Evolutionary conservation across 2,329 filamentous ascomycete species (phyloP).

Genomic region (Drechslerella coelobrocha): DNA sequence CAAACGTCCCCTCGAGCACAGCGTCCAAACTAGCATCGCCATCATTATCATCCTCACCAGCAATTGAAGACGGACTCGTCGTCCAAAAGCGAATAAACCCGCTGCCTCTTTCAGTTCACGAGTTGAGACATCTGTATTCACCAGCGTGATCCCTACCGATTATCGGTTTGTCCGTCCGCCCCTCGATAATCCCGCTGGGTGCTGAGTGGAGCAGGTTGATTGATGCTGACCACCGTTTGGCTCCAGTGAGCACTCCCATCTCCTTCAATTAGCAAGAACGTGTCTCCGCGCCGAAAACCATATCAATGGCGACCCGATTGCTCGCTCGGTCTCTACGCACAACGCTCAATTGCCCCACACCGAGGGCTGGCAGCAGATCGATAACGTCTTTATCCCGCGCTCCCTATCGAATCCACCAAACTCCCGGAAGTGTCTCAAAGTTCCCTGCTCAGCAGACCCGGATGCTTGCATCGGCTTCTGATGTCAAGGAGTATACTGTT

Average conservation of each 20-base stretch:
- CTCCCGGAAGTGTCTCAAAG: slow-evolving; percentile 7
- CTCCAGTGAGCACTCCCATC: neutral
- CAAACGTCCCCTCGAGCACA: too few species aligned
- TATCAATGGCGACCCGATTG: slow-evolving; percentile 19
- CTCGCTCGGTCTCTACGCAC: slow-evolving; percentile 18
- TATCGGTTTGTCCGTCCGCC: neutral
- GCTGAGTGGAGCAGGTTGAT: neutral
- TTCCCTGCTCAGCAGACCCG: slow-evolving; percentile 21
- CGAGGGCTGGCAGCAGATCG: slow-evolving; percentile 3
- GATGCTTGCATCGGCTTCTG: slow-evolving; percentile 26
- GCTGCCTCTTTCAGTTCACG: too few species aligned
- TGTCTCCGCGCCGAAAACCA: slow-evolving; percentile 20
- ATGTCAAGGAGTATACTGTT: slow-evolving; percentile 64
- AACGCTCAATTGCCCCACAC: neutral
- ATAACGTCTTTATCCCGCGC: slow-evolving; percentile 32
- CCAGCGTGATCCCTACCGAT: too few species aligned
- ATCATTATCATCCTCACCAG: too few species aligned
- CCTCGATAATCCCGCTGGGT: neutral
- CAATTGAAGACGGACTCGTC: too few species aligned
- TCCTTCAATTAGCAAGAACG: neutral
- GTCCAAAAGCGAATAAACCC: too few species aligned
- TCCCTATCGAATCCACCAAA: neutral
- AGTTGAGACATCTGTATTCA: too few species aligned
- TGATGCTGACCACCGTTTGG: neutral
- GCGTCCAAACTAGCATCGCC: too few species aligned